A percentile compares a stretch with the other conserved stretches of the same genome.
Evolutionary conservation across 2,329 filamentous ascomycete species (phyloP).

Genomic region (Colletotrichum acutatum): DNA sequence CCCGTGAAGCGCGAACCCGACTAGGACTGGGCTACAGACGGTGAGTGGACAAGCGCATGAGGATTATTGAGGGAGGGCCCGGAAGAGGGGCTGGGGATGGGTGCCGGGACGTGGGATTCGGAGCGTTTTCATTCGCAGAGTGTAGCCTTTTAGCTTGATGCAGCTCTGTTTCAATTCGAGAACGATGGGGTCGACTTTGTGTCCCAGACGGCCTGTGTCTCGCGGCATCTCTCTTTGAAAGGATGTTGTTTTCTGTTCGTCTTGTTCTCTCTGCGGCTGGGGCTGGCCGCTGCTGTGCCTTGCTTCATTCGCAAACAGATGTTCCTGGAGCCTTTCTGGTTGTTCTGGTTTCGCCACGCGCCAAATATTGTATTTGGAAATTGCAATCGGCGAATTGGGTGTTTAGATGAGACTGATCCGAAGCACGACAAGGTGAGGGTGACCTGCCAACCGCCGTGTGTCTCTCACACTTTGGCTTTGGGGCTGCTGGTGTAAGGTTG

Average conservation of each 20-base stretch:
- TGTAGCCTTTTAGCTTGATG: conserved; percentile 13
- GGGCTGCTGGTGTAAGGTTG: conserved; percentile 26
- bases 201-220: conserved; percentile 21
- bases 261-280: not conserved
- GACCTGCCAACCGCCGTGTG: conserved; percentile 26
- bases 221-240: not conserved
- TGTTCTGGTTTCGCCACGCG: conserved; percentile 2
- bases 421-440: conserved; percentile 16
- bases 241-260: not conserved
- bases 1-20: conserved; percentile 14
- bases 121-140: conserved; percentile 21
- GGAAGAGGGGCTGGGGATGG: conserved; percentile 14
- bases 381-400: not conserved
- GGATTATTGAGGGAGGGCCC: conserved; percentile 16
- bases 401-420: conserved; percentile 21
- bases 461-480: not conserved
- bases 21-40: conserved; percentile 23
- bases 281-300: not conserved
- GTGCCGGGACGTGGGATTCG: conserved; percentile 20
- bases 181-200: conserved; percentile 18
- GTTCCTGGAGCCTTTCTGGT: not conserved
- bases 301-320: conserved; percentile 24
- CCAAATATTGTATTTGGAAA: not conserved
- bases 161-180: conserved; percentile 29
- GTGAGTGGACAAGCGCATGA: conserved; percentile 22